phyloP scores from a whole-genome alignment of 225 moss, liverwort and hornwort species.

The Asterella californica region DNA sequence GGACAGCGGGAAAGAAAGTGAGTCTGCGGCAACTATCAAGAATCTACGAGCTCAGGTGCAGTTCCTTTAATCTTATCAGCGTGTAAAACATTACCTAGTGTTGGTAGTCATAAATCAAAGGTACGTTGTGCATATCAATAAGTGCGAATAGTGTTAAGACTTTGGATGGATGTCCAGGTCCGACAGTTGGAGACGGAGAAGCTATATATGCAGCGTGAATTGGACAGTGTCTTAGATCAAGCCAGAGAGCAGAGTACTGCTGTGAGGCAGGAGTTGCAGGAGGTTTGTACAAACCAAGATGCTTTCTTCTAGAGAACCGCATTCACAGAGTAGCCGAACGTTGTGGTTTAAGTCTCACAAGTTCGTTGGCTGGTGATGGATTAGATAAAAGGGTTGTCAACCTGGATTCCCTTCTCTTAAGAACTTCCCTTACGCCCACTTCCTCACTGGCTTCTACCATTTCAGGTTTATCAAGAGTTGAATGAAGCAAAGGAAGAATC shows the following conservation, averaged over 20 bases:
- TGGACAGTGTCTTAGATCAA: constrained; percentile 57
- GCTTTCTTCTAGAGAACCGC: too few species aligned
- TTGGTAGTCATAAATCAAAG: neutral
- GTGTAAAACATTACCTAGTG: neutral
- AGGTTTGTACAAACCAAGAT: constrained; percentile 38
- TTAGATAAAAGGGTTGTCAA: too few species aligned
- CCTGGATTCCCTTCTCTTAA: too few species aligned
- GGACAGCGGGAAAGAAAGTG: constrained; percentile 52
- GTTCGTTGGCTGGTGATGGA: too few species aligned
- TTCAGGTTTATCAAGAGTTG: constrained; percentile 62
- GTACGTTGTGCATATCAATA: neutral
- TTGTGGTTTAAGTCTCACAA: too few species aligned
- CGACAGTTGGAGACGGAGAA: constrained; percentile 67
- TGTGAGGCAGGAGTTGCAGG: constrained; percentile 37
- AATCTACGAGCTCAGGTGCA: constrained; percentile 66
- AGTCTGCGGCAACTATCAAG: constrained; percentile 40
- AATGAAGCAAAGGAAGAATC: constrained; percentile 50
- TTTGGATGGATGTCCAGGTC: constrained; percentile 38
- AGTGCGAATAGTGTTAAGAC: neutral
- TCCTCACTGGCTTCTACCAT: neutral
- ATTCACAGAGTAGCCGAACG: too few species aligned
- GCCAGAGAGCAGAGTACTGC: constrained; percentile 39
- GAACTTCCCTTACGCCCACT: too few species aligned
- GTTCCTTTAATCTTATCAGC: neutral
- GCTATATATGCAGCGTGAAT: constrained; percentile 71